Conservation (phyloP, 306 rosid species). For the Inga leiocalycina region DNA sequence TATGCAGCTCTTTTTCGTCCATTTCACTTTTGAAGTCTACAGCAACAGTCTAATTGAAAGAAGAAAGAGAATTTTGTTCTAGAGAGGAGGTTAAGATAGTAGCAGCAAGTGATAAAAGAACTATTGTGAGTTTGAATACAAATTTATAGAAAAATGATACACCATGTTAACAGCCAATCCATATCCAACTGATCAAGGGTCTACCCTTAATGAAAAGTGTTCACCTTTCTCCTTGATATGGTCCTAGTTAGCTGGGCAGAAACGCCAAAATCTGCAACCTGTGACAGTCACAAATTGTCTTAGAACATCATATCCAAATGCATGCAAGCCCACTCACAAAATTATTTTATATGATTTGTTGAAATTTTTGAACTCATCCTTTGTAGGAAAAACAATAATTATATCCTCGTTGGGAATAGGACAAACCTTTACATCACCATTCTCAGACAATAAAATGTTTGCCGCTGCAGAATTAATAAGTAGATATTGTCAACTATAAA, state of each 20-base stretch:
- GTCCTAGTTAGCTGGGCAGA: constrained; percentile 25
- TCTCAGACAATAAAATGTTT: constrained; percentile 11
- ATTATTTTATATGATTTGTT: not conserved
- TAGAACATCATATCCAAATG: not conserved
- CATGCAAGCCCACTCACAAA: not conserved
- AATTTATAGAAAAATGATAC: not conserved
- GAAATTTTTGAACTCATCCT: not conserved
- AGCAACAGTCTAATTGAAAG: not conserved
- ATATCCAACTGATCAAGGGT: constrained; percentile 12
- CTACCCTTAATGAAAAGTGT: constrained; percentile 12
- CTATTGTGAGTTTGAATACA: not conserved
- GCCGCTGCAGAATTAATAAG: constrained; percentile 15
- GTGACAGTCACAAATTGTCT: constrained; percentile 3
- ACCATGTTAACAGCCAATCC: not conserved
- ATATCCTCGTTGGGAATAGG: constrained; percentile 1
- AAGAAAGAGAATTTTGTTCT: not conserved
- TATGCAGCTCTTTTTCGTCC: not conserved
- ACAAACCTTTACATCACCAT: constrained; percentile 66
- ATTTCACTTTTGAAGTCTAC: not conserved
- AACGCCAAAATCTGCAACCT: constrained; percentile 26
- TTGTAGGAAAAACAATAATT: not conserved
- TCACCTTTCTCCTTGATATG: constrained; percentile 28
- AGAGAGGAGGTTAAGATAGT: not conserved
- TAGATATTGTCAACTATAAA: not conserved
- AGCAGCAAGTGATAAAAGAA: not conserved